Base-by-base conservation (phyloP, 495 filamentous ascomycete genomes). In the Elasticomyces elasticus region DNA sequence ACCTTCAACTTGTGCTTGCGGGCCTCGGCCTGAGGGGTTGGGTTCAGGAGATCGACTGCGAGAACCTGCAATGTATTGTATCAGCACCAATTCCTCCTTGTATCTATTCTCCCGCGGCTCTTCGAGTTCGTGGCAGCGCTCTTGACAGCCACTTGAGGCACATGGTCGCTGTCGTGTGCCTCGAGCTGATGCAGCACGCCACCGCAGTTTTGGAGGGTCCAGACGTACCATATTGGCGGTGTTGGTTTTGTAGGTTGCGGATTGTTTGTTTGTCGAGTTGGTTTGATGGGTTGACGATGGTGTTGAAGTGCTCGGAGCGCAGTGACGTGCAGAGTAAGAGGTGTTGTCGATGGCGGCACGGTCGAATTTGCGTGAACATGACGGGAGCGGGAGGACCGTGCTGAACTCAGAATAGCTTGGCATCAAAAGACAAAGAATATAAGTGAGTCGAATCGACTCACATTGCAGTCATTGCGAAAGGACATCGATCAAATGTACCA, bases 1-100 rank as follows among this genome's bases (percentile, higher is more conserved):
- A 95, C 90, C 91, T 98, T 98, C 65, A 98, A 84, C 86, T 98
- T 98, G 83, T 98, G 92, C 82, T 95, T 96, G 74, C 87, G 83
- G 60, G 87, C 89, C 83, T 98, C 92, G 67, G 89, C 81, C 69
- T 86, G 86, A 70, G 92, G 89, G 68, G 82, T 84, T 66, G 92
- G 92, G 84, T 98, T 96, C 74, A 98, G 86, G 64, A 98, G 90
- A 84, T 98, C 92, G 80, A 96, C 85, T 74, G 92, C 91, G 82
- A 98, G 89, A 90, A 95, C 89, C 92, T 98, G 46, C 12, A 25
- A 22, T 12, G 28, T 28, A 41, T 42, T 15, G 12, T 40, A 13
- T 52, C 31, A 27, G 19, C 35, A 10, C 35, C 43, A n/a, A 17
- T 12, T 3, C 19, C 1, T 41, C 12, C n/a, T n/a, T 23, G 10